Percentiles rank a stretch among this genome's conserved stretches.
Conservation (phyloP, 2,329 filamentous ascomycete genomes). For the Sporothrix globosa region DNA sequence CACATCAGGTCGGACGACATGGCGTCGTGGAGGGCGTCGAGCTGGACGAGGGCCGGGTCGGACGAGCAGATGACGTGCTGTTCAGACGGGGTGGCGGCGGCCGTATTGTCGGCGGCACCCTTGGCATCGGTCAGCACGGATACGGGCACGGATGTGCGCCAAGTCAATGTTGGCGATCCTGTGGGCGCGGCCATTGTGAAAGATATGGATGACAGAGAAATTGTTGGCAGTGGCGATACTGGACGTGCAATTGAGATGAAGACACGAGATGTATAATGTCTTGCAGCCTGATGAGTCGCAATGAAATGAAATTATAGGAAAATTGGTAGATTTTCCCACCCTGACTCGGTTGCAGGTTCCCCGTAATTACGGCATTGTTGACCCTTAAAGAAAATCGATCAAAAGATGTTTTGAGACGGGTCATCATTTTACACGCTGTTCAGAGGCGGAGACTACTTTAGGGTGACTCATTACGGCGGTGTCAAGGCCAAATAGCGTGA, state of each 20-base stretch:
- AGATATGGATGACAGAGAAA: not conserved
- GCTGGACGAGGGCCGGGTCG: conserved; percentile 58
- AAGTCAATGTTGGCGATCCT: conserved; percentile 26
- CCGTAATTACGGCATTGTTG: not conserved
- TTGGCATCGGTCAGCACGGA: not conserved
- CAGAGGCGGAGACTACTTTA: not conserved
- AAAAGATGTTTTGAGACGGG: not conserved
- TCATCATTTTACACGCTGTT: not conserved
- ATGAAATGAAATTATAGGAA: not conserved
- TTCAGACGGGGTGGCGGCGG: not conserved
- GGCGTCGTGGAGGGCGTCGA: conserved; percentile 57
- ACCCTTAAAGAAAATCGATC: not conserved
- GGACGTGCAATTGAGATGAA: not conserved
- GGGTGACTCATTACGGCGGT: conserved; percentile 15
- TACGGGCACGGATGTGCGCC: conserved; percentile 27
- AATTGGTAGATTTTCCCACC: not conserved
- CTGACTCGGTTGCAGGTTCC: not conserved
- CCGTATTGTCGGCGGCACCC: not conserved
- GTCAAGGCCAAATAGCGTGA: not conserved
- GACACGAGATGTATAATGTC: not conserved
- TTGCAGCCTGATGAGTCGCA: not conserved
- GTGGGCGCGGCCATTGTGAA: not conserved
- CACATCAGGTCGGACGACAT: conserved; percentile 53
- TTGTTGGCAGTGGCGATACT: not conserved
- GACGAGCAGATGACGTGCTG: conserved; percentile 64